Percentiles rank a stretch among this genome's conserved stretches.
Evolutionary conservation across 352 stramenopile genomes (phyloP).

Genomic region (Phytopythium sindhum): DNA sequence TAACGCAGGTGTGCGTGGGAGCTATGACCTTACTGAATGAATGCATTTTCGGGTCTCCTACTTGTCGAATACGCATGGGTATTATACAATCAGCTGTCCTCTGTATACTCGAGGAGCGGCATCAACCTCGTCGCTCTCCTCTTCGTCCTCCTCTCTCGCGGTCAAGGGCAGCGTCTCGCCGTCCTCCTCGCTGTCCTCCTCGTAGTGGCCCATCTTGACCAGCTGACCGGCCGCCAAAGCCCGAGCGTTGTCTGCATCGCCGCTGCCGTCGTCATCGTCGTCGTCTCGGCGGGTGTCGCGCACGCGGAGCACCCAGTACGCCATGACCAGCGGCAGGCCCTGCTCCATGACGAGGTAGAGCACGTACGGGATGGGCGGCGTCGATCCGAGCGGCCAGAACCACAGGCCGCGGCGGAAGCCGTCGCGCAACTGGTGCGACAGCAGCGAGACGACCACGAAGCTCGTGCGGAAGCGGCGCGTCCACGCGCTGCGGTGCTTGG

Average conservation of each 20-base stretch:
- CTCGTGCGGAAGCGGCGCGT: constrained; percentile 32
- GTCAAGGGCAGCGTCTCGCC: background rate
- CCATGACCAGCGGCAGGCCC: constrained; percentile 43
- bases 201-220: background rate
- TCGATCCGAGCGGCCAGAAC: constrained; percentile 72
- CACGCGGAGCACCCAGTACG: constrained; percentile 20
- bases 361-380: constrained; percentile 52
- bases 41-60: background rate
- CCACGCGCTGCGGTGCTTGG: constrained; percentile 14
- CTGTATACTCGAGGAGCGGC: background rate
- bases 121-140: background rate
- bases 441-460: constrained; percentile 52
- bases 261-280: background rate
- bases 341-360: constrained; percentile 63
- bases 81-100: constrained; percentile 4
- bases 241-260: background rate
- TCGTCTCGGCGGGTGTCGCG: background rate
- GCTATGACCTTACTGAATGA: background rate
- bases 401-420: constrained; percentile 57
- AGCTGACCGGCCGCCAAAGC: background rate
- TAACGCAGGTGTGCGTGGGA: constrained; percentile 1
- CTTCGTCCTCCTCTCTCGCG: constrained; percentile 1
- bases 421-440: constrained; percentile 72
- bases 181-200: background rate
- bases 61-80: background rate